A percentile compares a stretch with the other conserved stretches of the same genome.
These are phyloP conservation scores for Periconia sp. DNA, from an alignment of 2,329 filamentous ascomycete species.

Conservation along the genomic window DNA sequence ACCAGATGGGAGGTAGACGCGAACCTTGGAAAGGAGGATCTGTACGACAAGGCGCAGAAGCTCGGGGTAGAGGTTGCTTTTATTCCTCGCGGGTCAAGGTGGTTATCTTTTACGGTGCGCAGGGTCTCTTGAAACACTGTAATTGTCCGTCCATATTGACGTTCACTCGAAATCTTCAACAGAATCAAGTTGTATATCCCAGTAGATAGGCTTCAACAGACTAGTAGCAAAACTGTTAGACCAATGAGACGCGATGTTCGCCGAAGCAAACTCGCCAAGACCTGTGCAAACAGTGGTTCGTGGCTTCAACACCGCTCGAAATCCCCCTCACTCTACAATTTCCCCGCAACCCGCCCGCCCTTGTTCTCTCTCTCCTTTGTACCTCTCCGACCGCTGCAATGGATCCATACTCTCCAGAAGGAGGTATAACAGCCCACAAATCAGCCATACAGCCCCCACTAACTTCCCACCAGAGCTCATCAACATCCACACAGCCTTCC, in stretches of 20 bases:
- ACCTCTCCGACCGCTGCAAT: not conserved
- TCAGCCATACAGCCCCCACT: constrained; percentile 14
- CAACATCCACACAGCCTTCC: constrained; percentile 71
- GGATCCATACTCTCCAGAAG: constrained; percentile 63
- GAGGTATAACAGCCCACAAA: constrained; percentile 51
- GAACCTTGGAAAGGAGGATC: constrained; percentile 27
- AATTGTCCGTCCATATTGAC: not conserved
- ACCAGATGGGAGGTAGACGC: constrained; percentile 44
- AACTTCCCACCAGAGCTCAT: constrained; percentile 61
- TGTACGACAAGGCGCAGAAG: constrained; percentile 16
- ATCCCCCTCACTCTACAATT: not conserved
- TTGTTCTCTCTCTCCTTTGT: not conserved
- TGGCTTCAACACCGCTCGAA: constrained; percentile 30
- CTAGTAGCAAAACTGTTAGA: no score
- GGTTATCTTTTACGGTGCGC: constrained; percentile 34
- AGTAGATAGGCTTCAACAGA: not conserved
- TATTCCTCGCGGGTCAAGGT: constrained; percentile 30
- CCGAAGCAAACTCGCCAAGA: constrained; percentile 33
- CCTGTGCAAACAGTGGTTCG: constrained; percentile 31
- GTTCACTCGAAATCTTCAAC: not conserved
- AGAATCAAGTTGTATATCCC: no score
- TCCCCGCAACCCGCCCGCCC: not conserved
- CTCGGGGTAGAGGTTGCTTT: constrained; percentile 19
- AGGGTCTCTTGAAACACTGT: constrained; percentile 10
- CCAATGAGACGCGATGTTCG: constrained; percentile 24